Conservation (phyloP, 148 eudicot genomes). For the Silene uniflora region DNA sequence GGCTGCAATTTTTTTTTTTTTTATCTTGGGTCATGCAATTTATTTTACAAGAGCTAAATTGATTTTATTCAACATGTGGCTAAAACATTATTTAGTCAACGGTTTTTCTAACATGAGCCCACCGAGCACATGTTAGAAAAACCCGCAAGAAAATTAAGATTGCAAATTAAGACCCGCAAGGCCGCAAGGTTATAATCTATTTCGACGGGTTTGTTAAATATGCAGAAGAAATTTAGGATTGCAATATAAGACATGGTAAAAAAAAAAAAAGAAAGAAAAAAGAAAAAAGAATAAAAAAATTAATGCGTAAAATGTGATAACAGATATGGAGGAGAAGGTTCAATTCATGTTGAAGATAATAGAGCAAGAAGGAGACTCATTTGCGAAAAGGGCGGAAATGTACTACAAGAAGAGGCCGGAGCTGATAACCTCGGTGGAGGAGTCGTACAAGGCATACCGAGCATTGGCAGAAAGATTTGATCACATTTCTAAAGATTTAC, state of each 20-base stretch:
- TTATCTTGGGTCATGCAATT: background rate
- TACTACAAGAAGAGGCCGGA: conserved; percentile 88
- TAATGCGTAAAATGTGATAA: background rate
- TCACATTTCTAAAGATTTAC: conserved; percentile 68
- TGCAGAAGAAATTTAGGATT: background rate
- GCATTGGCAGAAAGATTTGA: conserved; percentile 88
- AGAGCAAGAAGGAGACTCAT: conserved; percentile 90
- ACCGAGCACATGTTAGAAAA: too few species aligned
- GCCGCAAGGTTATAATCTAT: too few species aligned
- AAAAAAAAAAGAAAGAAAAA: too few species aligned
- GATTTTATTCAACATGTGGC: background rate
- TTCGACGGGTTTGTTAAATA: background rate
- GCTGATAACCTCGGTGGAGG: conserved; percentile 65
- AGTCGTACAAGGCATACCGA: conserved; percentile 63
- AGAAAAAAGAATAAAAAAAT: too few species aligned
- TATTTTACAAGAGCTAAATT: background rate
- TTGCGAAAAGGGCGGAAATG: conserved; percentile 82
- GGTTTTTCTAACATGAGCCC: too few species aligned
- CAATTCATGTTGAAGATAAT: conserved; percentile 65
- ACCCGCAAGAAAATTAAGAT: too few species aligned
- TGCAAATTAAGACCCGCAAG: too few species aligned
- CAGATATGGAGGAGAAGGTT: conserved; percentile 88
- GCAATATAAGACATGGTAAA: background rate
- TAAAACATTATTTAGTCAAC: background rate
- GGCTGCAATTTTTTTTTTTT: background rate